These are phyloP conservation scores for Blastobotrys illinoisensis DNA, from an alignment of 1,139 yeast genomes.

Conservation along the genomic window DNA sequence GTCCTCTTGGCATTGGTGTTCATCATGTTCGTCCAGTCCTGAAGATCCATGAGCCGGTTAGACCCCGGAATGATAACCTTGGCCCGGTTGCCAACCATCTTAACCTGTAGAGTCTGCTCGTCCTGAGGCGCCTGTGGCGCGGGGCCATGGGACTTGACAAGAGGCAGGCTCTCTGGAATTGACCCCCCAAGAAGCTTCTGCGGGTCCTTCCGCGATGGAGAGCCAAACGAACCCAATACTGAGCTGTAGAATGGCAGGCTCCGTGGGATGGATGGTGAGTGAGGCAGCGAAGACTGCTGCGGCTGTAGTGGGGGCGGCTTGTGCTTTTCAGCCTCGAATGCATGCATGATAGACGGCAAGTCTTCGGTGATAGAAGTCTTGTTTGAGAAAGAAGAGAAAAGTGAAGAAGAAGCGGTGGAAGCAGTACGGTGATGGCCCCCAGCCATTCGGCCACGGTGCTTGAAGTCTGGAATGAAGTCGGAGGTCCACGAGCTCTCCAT, in stretches of 20 bases:
- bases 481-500: conserved; percentile 11
- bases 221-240: not conserved
- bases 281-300: not conserved
- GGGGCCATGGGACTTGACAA: not conserved
- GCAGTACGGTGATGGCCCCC: conserved; percentile 5
- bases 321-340: conserved; percentile 24
- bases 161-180: not conserved
- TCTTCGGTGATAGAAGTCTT: conserved; percentile 25
- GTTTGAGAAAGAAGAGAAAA: conserved; percentile 4
- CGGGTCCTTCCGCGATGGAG: not conserved
- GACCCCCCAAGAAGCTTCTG: not conserved
- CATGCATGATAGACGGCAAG: conserved; percentile 26
- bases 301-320: conserved; percentile 1
- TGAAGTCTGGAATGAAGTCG: conserved; percentile 2
- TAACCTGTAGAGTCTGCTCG: conserved; percentile 23
- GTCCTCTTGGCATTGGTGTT: conserved; percentile 9
- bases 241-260: not conserved
- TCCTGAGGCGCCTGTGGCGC: not conserved
- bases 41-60: conserved; percentile 28
- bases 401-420: conserved; percentile 4
- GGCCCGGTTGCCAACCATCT: conserved; percentile 28
- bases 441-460: not conserved
- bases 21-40: conserved; percentile 29
- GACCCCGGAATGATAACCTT: conserved; percentile 27
- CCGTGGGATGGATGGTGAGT: not conserved